phyloP scores from a whole-genome alignment of 1,284 basidiomycete genomes.

The Puccinia hordei region DNA sequence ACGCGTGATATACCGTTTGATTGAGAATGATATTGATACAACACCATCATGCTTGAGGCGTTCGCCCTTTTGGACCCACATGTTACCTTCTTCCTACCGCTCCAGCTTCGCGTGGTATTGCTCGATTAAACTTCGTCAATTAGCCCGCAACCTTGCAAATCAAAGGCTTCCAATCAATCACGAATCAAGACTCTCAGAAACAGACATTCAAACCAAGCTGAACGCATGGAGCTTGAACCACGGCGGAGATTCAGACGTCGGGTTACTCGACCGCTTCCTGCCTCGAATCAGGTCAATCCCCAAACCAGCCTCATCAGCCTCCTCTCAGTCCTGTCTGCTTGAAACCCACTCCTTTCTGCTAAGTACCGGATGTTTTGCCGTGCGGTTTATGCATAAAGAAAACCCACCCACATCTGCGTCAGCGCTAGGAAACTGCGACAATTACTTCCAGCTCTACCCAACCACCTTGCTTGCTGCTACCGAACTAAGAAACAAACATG shows the following conservation, averaged over 20 bases:
- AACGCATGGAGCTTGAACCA: constrained; percentile 27
- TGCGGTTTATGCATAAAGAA: constrained; percentile 12
- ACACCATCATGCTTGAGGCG: constrained; percentile 29
- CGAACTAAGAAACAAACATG: background rate
- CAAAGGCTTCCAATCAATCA: background rate
- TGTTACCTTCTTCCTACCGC: constrained; percentile 5
- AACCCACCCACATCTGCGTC: constrained; percentile 10
- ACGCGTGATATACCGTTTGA: constrained; percentile 20
- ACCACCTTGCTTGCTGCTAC: constrained; percentile 36
- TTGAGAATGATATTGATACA: constrained; percentile 8
- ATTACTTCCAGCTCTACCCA: constrained; percentile 30
- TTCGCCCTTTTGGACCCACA: constrained; percentile 35
- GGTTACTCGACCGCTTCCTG: constrained; percentile 9
- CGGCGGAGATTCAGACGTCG: constrained; percentile 33
- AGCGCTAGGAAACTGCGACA: background rate
- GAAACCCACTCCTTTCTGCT: constrained; percentile 31
- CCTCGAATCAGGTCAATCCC: constrained; percentile 1
- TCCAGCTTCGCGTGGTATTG: constrained; percentile 43
- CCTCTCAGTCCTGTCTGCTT: constrained; percentile 1
- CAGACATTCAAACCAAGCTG: constrained; percentile 4
- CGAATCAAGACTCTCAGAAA: background rate
- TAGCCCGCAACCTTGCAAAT: constrained; percentile 3
- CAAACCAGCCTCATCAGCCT: background rate
- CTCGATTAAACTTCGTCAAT: constrained; percentile 22
- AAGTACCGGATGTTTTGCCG: constrained; percentile 21